Evolutionary conservation across 805 yeast species (phyloP).

Genomic region (Komagataella pastoris): DNA sequence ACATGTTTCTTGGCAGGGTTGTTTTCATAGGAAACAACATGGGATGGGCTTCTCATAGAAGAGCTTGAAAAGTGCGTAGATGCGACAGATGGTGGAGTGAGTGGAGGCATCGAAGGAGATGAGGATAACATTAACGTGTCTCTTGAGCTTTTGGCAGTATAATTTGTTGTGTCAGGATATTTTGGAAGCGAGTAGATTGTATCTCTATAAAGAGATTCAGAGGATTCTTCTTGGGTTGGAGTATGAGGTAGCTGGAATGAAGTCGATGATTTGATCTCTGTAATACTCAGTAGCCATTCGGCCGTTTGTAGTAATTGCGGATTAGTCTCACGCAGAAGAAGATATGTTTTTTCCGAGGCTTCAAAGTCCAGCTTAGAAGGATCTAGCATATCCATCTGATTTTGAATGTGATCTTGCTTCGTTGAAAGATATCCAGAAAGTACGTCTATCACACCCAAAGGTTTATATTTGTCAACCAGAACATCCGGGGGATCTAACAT

Average conservation of each 20-base stretch:
- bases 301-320: constrained; percentile 1
- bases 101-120: constrained; percentile 4
- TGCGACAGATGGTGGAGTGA: constrained; percentile 7
- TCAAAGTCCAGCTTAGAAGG: background rate
- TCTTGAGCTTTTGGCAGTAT: background rate
- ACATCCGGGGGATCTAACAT: constrained; percentile 36
- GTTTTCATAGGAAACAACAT: constrained; percentile 2
- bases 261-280: background rate
- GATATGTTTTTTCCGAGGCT: background rate
- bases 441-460: constrained; percentile 40
- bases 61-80: constrained; percentile 2
- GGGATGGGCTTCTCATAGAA: background rate
- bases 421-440: constrained; percentile 14
- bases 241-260: background rate
- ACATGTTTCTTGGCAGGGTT: background rate
- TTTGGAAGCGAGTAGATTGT: background rate
- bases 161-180: background rate
- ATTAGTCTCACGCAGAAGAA: background rate
- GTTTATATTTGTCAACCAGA: constrained; percentile 33
- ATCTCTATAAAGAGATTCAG: background rate
- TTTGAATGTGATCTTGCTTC: background rate
- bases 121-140: background rate
- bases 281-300: background rate
- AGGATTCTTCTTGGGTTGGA: background rate
- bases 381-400: background rate